Evolutionary conservation across 768 basidiomycete genomes (phyloP).

Genomic region (Trametes cinnabarina): DNA sequence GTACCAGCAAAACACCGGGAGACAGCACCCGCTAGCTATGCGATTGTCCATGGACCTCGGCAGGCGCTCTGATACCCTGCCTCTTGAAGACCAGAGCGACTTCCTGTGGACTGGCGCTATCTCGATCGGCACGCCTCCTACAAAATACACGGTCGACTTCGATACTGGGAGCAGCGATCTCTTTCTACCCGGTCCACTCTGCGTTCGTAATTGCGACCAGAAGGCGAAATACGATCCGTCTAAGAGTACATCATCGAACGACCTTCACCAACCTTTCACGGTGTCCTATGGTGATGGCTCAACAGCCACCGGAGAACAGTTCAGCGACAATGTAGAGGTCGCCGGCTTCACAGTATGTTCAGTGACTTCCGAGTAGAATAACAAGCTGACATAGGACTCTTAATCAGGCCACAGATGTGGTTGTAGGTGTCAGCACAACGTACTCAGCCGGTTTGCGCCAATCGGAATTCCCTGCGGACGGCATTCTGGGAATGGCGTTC

Average conservation of each 20-base stretch:
- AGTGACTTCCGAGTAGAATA: not conserved
- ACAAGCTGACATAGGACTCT: not conserved
- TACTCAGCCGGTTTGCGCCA: conserved; percentile 24
- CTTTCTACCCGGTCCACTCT: conserved; percentile 41
- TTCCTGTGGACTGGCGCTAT: conserved; percentile 48
- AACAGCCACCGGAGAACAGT: conserved; percentile 43
- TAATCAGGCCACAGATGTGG: conserved; percentile 17
- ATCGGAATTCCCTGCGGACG: conserved; percentile 22
- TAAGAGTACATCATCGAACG: conserved; percentile 38
- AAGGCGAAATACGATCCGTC: conserved; percentile 39
- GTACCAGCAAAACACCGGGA: conserved; percentile 45
- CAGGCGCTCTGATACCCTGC: conserved; percentile 32
- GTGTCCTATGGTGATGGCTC: conserved; percentile 52
- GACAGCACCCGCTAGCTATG: conserved; percentile 34
- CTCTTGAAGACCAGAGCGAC: conserved; percentile 36
- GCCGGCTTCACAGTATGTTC: conserved; percentile 38
- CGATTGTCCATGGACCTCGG: not conserved
- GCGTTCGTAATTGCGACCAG: conserved; percentile 36
- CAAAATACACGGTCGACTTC: conserved; percentile 40
- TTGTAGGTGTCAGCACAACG: conserved; percentile 22
- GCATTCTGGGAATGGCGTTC: conserved; percentile 34
- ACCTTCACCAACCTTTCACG: conserved; percentile 34
- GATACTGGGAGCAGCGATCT: conserved; percentile 46
- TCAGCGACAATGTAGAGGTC: conserved; percentile 45
- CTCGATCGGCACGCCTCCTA: conserved; percentile 47